Conservation (phyloP, 2,329 filamentous ascomycete genomes). For the Penicillium janthinellum region DNA sequence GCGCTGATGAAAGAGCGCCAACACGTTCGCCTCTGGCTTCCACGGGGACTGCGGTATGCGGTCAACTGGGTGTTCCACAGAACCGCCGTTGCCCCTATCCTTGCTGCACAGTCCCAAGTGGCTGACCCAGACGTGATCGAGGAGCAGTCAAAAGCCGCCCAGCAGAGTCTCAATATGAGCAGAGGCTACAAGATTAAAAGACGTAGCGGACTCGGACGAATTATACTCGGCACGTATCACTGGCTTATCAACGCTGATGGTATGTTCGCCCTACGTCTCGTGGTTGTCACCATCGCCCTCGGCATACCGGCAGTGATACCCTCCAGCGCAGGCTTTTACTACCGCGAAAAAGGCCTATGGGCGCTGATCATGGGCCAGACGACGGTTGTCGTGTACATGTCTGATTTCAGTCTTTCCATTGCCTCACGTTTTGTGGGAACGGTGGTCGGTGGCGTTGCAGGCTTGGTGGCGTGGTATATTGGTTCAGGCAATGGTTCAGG, state of each 20-base stretch:
- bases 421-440: constrained; percentile 48
- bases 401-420: constrained; percentile 54
- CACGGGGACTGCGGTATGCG: constrained; percentile 44
- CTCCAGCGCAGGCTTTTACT: constrained; percentile 52
- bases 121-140: constrained; percentile 33
- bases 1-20: constrained; percentile 41
- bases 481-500: constrained; percentile 52
- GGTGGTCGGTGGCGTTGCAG: constrained; percentile 51
- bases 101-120: constrained; percentile 14
- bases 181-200: constrained; percentile 32
- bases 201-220: constrained; percentile 31
- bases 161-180: constrained; percentile 42
- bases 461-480: constrained; percentile 55
- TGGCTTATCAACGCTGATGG: constrained; percentile 50
- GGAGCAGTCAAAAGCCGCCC: constrained; percentile 39
- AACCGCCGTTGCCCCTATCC: constrained; percentile 28
- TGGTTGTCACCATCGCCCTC: constrained; percentile 50
- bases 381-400: constrained; percentile 52
- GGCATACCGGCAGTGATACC: constrained; percentile 49
- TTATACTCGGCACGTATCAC: constrained; percentile 36
- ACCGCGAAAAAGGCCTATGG: constrained; percentile 57
- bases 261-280: constrained; percentile 53
- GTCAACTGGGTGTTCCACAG: constrained; percentile 43
- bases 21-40: constrained; percentile 47
- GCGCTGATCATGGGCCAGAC: constrained; percentile 56